A percentile compares a stretch with the other conserved stretches of the same genome.
phyloP scores from a whole-genome alignment of 345 rosid species.

The Garcia nutans region DNA sequence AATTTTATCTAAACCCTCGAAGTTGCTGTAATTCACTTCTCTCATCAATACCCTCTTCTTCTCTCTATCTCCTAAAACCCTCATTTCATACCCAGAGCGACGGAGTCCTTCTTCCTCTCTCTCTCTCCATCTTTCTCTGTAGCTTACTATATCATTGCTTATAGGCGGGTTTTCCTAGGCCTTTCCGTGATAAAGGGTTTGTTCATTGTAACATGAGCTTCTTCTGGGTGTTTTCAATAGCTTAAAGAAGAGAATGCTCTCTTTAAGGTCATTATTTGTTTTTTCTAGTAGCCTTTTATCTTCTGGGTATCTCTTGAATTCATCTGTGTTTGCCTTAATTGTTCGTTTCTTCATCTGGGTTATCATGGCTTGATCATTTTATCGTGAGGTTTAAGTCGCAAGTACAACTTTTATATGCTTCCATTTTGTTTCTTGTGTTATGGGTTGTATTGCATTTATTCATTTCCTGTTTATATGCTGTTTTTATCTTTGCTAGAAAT shows the following conservation, averaged over 20 bases:
- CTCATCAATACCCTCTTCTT: neutral
- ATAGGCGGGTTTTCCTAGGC: constrained; percentile 6
- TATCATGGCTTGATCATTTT: neutral
- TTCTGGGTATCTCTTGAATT: constrained; percentile 9
- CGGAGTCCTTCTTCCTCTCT: neutral
- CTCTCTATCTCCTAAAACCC: neutral
- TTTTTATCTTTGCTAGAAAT: neutral
- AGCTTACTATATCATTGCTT: neutral
- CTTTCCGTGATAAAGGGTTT: neutral
- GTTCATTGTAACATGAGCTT: constrained; percentile 1
- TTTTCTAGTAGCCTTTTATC: neutral
- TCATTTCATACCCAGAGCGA: neutral
- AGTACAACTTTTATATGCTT: neutral
- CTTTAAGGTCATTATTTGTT: constrained; percentile 17
- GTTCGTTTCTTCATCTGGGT: neutral
- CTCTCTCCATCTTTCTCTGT: too few relatives aligned
- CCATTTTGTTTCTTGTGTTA: neutral
- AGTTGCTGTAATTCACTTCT: neutral
- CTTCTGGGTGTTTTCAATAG: constrained; percentile 1
- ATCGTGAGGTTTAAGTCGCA: neutral
- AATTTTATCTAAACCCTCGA: constrained; percentile 11
- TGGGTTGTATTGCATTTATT: neutral
- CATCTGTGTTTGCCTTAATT: neutral
- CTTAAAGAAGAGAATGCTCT: constrained; percentile 21
- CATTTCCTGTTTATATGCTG: constrained; percentile 5